Conservation (phyloP, 768 basidiomycete genomes). For the Boletus tylopilopsis region DNA sequence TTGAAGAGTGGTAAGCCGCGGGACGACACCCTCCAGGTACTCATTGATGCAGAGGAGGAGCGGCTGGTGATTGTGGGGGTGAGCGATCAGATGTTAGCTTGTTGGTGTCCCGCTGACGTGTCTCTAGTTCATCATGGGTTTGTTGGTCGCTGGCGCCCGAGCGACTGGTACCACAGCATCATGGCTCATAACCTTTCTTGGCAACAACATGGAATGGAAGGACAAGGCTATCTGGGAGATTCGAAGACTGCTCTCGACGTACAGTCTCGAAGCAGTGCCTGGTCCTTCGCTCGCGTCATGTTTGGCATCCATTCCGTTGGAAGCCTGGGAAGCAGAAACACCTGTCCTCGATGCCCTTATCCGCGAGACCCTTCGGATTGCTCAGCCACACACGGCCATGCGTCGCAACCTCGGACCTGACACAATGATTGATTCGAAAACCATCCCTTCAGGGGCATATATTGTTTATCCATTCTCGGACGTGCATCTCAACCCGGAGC, state of each 20-base stretch:
- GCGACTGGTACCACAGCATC: constrained; percentile 79
- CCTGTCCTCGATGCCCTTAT: constrained; percentile 72
- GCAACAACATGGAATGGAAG: constrained; percentile 63
- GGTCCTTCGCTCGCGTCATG: constrained; percentile 37
- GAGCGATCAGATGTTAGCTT: constrained; percentile 24
- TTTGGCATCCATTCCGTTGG: constrained; percentile 59
- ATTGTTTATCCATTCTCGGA: constrained; percentile 79
- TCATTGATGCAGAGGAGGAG: constrained; percentile 69
- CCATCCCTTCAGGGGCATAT: constrained; percentile 70
- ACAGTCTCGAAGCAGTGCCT: constrained; percentile 28
- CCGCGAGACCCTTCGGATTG: constrained; percentile 72
- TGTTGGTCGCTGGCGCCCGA: constrained; percentile 76
- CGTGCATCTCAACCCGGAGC: constrained; percentile 66
- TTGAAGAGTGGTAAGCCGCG: constrained; percentile 51
- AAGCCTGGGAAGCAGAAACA: constrained; percentile 66
- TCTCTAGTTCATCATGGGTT: constrained; percentile 73
- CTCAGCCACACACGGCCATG: constrained; percentile 80
- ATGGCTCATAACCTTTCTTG: constrained; percentile 73
- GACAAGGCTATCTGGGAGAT: constrained; percentile 59
- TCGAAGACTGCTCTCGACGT: constrained; percentile 47
- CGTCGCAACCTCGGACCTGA: constrained; percentile 75
- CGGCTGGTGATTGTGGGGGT: constrained; percentile 67
- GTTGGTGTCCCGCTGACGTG: constrained; percentile 19
- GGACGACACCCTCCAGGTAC: constrained; percentile 71
- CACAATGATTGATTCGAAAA: constrained; percentile 62